These are phyloP conservation scores for Daldinia bambusicola DNA, from an alignment of 495 filamentous ascomycete genomes.

Conservation along the genomic window DNA sequence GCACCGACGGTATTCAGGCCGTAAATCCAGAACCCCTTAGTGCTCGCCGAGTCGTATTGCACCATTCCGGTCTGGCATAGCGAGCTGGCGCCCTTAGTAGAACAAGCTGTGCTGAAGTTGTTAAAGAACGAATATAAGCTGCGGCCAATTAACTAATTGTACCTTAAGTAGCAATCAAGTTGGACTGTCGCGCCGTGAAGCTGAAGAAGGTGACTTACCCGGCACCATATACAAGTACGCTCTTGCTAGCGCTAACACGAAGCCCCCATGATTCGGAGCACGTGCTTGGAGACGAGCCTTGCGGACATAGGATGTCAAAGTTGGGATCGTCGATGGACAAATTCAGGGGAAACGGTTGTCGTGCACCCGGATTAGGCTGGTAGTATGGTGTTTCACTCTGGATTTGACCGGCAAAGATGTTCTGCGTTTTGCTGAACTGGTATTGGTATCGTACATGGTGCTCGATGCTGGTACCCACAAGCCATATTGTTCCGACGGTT, in stretches of 20 bases:
- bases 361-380: conserved; percentile 75
- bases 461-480: conserved; percentile 66
- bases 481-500: conserved; percentile 65
- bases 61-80: conserved; percentile 72
- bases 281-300: conserved; percentile 31
- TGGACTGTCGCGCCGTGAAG: not conserved
- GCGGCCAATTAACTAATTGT: conserved; percentile 42
- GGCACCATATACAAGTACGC: conserved; percentile 72
- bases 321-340: conserved; percentile 73
- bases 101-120: conserved; percentile 58
- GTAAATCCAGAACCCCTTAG: conserved; percentile 55
- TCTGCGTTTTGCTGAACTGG: conserved; percentile 71
- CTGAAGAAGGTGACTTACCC: conserved; percentile 51
- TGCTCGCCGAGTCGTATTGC: conserved; percentile 59
- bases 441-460: conserved; percentile 84
- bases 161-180: not conserved
- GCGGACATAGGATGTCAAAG: conserved; percentile 59
- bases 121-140: conserved; percentile 67
- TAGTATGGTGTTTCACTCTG: conserved; percentile 82
- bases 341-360: conserved; percentile 70
- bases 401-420: conserved; percentile 75
- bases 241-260: conserved; percentile 61
- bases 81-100: conserved; percentile 54
- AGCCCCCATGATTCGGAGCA: conserved; percentile 67
- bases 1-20: conserved; percentile 64